Evolutionary conservation across 306 rosid genomes (phyloP).

Genomic region (Trichosanthes cucumerina): DNA sequence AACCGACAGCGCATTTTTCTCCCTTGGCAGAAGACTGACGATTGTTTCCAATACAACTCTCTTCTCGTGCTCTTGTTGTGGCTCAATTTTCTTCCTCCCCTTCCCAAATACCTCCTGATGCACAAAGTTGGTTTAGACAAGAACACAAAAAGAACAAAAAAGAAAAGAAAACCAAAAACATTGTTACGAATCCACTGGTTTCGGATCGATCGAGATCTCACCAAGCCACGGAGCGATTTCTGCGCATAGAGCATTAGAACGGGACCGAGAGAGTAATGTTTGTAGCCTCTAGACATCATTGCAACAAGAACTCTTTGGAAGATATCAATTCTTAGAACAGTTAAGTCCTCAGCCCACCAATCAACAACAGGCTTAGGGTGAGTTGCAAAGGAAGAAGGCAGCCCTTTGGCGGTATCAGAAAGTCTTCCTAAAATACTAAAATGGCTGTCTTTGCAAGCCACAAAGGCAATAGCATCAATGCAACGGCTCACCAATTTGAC

Average conservation of each 20-base stretch:
- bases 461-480: conserved; percentile 74
- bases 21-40: conserved; percentile 85
- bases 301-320: conserved; percentile 87
- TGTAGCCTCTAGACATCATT: conserved; percentile 91
- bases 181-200: not conserved
- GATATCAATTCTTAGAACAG: conserved; percentile 81
- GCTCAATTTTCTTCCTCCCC: conserved; percentile 77
- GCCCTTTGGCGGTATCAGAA: conserved; percentile 31
- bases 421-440: conserved; percentile 27
- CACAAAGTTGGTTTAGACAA: conserved; percentile 8
- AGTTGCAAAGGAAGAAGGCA: conserved; percentile 26
- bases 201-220: conserved; percentile 52
- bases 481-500: conserved; percentile 63
- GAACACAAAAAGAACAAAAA: not conserved
- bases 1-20: conserved; percentile 61
- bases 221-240: conserved; percentile 96
- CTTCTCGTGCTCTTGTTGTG: conserved; percentile 67
- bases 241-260: conserved; percentile 93
- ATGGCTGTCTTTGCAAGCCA: conserved; percentile 75
- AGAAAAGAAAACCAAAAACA: not conserved
- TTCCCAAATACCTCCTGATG: conserved; percentile 62
- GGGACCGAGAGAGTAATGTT: conserved; percentile 76
- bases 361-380: conserved; percentile 52
- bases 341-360: conserved; percentile 97
- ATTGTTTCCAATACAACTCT: conserved; percentile 82